These are phyloP conservation scores for Aspergillus alliaceus DNA, from an alignment of 2,329 filamentous ascomycete species.

Conservation along the genomic window DNA sequence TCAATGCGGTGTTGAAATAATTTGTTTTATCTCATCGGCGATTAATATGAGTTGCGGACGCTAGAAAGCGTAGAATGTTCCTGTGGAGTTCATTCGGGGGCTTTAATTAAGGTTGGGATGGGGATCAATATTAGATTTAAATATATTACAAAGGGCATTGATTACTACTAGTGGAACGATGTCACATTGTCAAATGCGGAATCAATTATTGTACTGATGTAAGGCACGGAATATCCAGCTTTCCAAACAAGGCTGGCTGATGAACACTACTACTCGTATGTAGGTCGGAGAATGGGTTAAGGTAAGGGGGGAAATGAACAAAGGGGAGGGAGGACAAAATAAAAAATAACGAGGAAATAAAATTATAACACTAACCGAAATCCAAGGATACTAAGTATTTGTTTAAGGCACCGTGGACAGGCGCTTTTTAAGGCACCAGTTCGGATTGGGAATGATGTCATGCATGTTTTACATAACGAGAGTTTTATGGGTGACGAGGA, in stretches of 20 bases:
- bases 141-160: not conserved
- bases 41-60: not conserved
- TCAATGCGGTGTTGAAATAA: no score
- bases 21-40: not conserved
- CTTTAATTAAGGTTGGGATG: not conserved
- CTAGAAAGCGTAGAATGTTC: slow-evolving; percentile 11
- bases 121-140: not conserved
- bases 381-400: no score
- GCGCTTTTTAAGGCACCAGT: no score
- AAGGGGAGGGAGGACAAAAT: not conserved
- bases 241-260: not conserved
- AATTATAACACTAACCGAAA: no score
- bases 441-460: no score
- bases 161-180: not conserved
- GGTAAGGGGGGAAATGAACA: not conserved
- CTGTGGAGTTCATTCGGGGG: slow-evolving; percentile 1
- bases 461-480: no score
- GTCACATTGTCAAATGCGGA: not conserved
- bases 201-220: not conserved
- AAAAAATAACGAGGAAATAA: not conserved
- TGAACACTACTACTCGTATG: no score
- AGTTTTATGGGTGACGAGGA: no score
- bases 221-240: no score
- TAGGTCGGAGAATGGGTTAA: not conserved
- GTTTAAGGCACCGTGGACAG: no score